These are phyloP conservation scores for Solanum acaule DNA, from an alignment of 257 asterid genomes.

Conservation along the genomic window DNA sequence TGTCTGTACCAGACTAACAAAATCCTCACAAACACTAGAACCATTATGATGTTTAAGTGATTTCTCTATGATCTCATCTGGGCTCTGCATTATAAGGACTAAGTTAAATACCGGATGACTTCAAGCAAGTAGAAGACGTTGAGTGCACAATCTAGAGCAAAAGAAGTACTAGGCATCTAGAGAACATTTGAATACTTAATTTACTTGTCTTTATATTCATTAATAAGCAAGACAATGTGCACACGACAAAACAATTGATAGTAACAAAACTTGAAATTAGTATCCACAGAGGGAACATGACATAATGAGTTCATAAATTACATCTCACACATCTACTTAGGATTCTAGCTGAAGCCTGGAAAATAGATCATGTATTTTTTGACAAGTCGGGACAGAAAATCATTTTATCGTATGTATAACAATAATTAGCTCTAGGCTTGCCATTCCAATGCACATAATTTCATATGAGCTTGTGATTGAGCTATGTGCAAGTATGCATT, in stretches of 20 bases:
- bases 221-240: background rate
- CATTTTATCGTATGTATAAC: background rate
- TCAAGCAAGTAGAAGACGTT: background rate
- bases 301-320: background rate
- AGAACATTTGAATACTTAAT: background rate
- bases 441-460: background rate
- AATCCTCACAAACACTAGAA: constrained; percentile 66
- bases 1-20: constrained; percentile 60
- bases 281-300: background rate
- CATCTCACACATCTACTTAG: background rate
- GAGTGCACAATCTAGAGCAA: background rate
- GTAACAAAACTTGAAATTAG: background rate
- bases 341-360: background rate
- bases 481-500: background rate
- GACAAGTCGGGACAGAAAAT: background rate
- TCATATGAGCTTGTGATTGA: background rate
- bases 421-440: background rate
- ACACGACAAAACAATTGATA: background rate
- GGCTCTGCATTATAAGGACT: constrained; percentile 49
- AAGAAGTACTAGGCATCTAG: background rate
- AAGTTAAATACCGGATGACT: background rate
- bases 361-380: background rate
- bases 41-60: constrained; percentile 66
- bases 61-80: constrained; percentile 78
- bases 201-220: background rate